A percentile compares a stretch with the other conserved stretches of the same genome.
phyloP scores from a whole-genome alignment of 2,329 filamentous ascomycete species.

The Xylaria polymorpha region DNA sequence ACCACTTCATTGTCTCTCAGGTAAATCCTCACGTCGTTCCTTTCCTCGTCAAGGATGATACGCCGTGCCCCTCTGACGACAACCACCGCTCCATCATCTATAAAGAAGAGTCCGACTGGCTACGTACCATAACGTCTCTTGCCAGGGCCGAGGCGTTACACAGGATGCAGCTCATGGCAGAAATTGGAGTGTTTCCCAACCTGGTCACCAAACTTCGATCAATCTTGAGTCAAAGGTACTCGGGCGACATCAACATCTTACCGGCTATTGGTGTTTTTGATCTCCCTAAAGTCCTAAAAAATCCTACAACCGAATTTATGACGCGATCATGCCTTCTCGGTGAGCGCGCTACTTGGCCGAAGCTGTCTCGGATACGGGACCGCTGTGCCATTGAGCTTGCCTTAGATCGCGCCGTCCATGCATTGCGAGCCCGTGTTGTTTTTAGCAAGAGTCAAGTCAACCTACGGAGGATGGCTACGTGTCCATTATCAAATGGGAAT shows the following conservation, averaged over 20 bases:
- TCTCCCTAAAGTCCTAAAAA: conserved; percentile 80
- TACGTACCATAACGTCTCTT: conserved; percentile 75
- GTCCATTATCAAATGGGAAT: conserved; percentile 45
- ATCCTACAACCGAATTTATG: conserved; percentile 91
- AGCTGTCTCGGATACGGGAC: conserved; percentile 84
- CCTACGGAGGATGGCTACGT: conserved; percentile 60
- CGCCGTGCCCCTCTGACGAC: conserved; percentile 55
- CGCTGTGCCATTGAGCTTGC: conserved; percentile 90
- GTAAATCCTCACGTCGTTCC: conserved; percentile 95
- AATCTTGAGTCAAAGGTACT: conserved; percentile 90
- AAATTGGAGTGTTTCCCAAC: conserved; percentile 83
- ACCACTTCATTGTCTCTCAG: conserved; percentile 97
- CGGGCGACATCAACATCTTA: conserved; percentile 93
- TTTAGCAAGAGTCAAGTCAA: conserved; percentile 75
- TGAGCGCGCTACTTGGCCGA: conserved; percentile 91
- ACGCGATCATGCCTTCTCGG: conserved; percentile 78
- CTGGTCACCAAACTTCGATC: conserved; percentile 81
- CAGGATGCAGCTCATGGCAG: conserved; percentile 81
- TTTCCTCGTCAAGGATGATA: conserved; percentile 82
- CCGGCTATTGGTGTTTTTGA: conserved; percentile 81
- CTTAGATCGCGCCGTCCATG: conserved; percentile 78
- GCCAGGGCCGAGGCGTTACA: conserved; percentile 85
- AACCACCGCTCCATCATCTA: conserved; percentile 47
- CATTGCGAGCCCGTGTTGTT: conserved; percentile 73
- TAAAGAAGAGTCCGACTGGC: conserved; percentile 65